Base-by-base conservation (phyloP, 2,329 filamentous ascomycete genomes). In the Hymenoscyphus infarciens region DNA sequence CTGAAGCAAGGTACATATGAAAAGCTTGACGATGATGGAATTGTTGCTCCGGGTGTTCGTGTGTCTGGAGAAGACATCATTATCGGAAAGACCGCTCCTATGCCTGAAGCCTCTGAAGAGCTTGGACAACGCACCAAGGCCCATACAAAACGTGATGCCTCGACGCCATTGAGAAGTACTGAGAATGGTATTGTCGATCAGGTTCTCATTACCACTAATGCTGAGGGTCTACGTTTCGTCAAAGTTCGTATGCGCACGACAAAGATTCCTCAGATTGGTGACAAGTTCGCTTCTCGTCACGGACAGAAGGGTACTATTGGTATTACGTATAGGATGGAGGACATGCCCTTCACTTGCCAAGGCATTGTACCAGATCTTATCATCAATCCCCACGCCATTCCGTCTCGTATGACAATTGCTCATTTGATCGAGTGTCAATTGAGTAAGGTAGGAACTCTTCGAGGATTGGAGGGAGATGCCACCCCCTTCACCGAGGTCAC, bases 401-500 rank as follows among this genome's bases (percentile, higher is more conserved):
- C 95, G 0, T 99, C 95, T 61, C 95, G 95, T 86, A 99, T 99
- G 95, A 99, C 96, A 2, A 99, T 99, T 87, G 95, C 95, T 72
- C 95, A 99, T 83, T 93, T 99, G 85, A 96, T 99, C 75, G 95
- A 99, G 82, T 99, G 95, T 83, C 84, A 98, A 70, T 85, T 99
- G 62, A 96, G 92, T 76, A 99, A 99, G 77, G 95, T 99, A 39
- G 92, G 92, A 1, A 91, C 95, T 2, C 83, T 99, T 25, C 91
- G 93, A 77, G 96, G 95, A 53, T 91, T 92, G 77, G 95, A 99
- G 79, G 96, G 95, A 71, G 96, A 99, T 73, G 95, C 95, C 1
- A 99, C 95, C 0, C 95, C 96, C 0, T 99, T 99, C 76, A 98
- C 95, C 10, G 94, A 97, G 70, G 92, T 99, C 66, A 99, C 95